Evolutionary conservation across 306 rosid genomes (phyloP).

Genomic region (Prunus mira): DNA sequence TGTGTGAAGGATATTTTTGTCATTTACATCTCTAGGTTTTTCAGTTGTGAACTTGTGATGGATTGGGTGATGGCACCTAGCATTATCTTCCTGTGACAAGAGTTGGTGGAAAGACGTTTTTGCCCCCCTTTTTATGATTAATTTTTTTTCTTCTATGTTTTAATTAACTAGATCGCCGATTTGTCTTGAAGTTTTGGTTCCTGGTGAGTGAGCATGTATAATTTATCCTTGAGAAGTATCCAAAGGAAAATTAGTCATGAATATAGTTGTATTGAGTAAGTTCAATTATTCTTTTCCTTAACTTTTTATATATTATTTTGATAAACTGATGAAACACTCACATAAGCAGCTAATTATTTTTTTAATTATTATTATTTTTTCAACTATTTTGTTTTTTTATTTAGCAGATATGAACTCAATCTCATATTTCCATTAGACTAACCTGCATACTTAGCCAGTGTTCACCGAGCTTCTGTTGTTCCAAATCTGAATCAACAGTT

Average conservation of each 20-base stretch:
- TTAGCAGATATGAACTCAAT: neutral
- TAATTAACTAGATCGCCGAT: neutral
- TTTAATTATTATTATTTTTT: neutral
- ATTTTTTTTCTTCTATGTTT: neutral
- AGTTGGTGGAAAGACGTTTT: conserved; percentile 35
- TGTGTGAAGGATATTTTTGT: conserved; percentile 41
- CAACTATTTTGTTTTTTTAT: neutral
- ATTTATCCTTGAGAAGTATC: neutral
- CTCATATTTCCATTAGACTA: neutral
- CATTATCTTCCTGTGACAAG: conserved; percentile 18
- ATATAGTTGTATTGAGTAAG: neutral
- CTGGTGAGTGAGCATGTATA: neutral
- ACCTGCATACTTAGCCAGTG: neutral
- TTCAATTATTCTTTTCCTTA: too few species aligned
- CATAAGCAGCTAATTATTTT: neutral
- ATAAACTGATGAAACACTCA: neutral
- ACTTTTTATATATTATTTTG: too few species aligned
- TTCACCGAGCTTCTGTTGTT: neutral
- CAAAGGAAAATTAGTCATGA: neutral
- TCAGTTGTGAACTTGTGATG: neutral
- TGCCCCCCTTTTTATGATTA: conserved; percentile 22
- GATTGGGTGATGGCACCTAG: conserved; percentile 16
- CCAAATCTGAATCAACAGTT: neutral
- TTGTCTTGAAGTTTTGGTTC: neutral
- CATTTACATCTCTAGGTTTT: conserved; percentile 26